Conservation (phyloP, 805 yeast species). For the Candida railenensis region DNA sequence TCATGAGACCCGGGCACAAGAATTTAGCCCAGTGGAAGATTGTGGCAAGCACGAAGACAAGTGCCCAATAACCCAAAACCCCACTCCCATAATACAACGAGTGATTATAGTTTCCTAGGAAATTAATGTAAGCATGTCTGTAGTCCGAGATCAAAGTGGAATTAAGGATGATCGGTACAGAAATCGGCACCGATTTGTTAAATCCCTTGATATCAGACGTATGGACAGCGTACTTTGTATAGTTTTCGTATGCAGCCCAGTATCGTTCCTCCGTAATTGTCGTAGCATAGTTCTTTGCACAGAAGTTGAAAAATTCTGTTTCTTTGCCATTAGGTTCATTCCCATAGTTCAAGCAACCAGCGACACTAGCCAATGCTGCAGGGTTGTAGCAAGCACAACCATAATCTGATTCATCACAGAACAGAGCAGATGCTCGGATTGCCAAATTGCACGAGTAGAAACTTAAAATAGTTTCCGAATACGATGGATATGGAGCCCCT, state of each 20-base stretch:
- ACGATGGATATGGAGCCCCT: not conserved
- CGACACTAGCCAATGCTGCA: constrained; percentile 22
- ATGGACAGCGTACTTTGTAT: constrained; percentile 13
- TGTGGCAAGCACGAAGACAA: constrained; percentile 23
- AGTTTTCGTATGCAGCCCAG: constrained; percentile 14
- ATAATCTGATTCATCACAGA: not conserved
- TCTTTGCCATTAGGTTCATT: constrained; percentile 17
- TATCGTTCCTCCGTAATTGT: constrained; percentile 19
- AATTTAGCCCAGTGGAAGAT: constrained; percentile 30
- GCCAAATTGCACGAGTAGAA: not conserved
- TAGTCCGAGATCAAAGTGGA: not conserved
- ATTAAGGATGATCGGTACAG: constrained; percentile 4
- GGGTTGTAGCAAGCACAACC: not conserved
- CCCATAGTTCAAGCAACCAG: constrained; percentile 23
- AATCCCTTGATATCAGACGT: constrained; percentile 20
- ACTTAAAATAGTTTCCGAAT: not conserved
- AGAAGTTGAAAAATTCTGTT: not conserved
- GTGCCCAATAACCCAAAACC: constrained; percentile 31
- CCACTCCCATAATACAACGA: constrained; percentile 45
- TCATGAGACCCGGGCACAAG: constrained; percentile 20
- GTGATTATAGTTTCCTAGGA: constrained; percentile 39
- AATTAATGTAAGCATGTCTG: constrained; percentile 28
- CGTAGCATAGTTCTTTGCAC: constrained; percentile 10
- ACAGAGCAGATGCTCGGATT: not conserved
- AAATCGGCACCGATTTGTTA: constrained; percentile 16